Base-by-base conservation (phyloP, 345 rosid species). In the Nephelium lappaceum region DNA sequence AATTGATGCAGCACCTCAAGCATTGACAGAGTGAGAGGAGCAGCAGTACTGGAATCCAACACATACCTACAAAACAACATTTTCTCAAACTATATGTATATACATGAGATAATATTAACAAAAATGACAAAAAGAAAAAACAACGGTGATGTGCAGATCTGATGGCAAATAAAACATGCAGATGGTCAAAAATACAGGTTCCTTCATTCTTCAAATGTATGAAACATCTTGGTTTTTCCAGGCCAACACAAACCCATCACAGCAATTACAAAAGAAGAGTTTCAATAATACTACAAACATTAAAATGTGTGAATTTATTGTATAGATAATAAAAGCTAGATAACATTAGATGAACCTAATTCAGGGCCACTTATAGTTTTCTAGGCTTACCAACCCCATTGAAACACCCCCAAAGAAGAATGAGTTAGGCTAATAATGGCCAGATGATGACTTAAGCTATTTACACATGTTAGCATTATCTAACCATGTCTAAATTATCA, bases 11-110 rank as follows among this genome's bases (percentile, higher is more conserved):
- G 84, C 75, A 96, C 99, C 99, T 92, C 91, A 74, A 96, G 94
- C 99, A 96, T 93, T 64, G 95, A 94, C 63, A 96, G 89, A 72
- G 94, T 89, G 73, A 96, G 98, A 78, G 99, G 99, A 83, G 99
- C 95, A 81, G 99, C 99, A 81, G 91, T 89, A 84, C 92, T 95
- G 80, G 99, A 84, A 83, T 94, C 98, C 92, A 92, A 78, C 69
- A 96, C 95, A 91, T 96, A 96, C 99, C 99, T 96, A 73, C 75
- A 83, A 67, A 84, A 71, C 21, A 80, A 79, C 47, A 73, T 71
- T 72, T 83, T 75, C 63, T 67, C 74, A 39, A 51, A 77, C 60
- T 25, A 31, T 43, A 71, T 8, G 11, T 18, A 42, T 31, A 72
- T 24, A 63, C 67, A 76, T 55, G 43, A 61, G 68, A 67, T 31